Evolutionary conservation across 2,329 filamentous ascomycete genomes (phyloP), one percentile per base, ranked within the genome.

Genomic region (Chrysoporthe cubensis): DNA sequence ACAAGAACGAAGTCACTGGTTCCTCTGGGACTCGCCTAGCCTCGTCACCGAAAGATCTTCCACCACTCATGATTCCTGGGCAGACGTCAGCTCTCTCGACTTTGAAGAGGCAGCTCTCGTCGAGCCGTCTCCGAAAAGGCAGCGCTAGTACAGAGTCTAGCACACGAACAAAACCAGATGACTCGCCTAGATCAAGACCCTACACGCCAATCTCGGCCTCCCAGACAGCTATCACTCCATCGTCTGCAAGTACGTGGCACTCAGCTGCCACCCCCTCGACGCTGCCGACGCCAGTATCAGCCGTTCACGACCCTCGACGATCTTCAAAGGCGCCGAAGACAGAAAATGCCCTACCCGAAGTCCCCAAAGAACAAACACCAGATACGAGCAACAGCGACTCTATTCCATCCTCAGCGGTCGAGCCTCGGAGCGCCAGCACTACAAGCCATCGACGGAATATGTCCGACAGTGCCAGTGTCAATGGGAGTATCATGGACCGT

Each of bases 401-500:
- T 8, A 75, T 75, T 8, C 74, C 78, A 6, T 78, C 76, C 68
- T 71, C 73, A 9, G 78, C 79, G 21, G 9, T 71, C 7, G 78
- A 79, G 48, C 68, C 68, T 50, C 71, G 71, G 43, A 73, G 74
- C 64, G 60, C 71, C n/a, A 66, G 72, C 43, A 59, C 64, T 54
- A 73, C 75, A 2, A 74, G 80, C 4, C 87, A 89, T 72, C 81
- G 81, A 64, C 80, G 87, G 61, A 82, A 83, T 26, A 82, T 83
- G 62, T 90, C 88, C 1, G 88, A 90, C 66, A 83, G 85, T 0
- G 84, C 81, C 21, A 84, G 83, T 69, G 85, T 88, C 50, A 82
- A 84, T 0, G 85, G 81, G 14, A 84, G 84, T 68, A 85, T 88
- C 58, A 87, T 88, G 83, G 87, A 90, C 68, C 81, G 88, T 56